Conservation (phyloP, 2,329 filamentous ascomycete species). For the Exophiala calicioides region DNA sequence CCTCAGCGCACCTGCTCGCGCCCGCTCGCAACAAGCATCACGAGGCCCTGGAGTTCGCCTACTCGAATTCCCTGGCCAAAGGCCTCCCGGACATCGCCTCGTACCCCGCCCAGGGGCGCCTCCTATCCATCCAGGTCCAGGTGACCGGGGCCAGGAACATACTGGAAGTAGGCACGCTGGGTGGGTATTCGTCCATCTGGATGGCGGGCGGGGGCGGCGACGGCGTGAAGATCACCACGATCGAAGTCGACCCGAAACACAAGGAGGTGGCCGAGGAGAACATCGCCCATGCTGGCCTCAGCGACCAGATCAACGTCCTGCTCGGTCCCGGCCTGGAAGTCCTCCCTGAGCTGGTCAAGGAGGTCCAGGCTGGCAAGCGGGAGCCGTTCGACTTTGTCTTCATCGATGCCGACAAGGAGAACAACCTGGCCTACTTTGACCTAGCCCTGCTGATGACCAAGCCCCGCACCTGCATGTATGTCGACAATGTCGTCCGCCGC, state of each 20-base stretch:
- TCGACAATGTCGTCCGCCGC: constrained; percentile 54
- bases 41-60: constrained; percentile 35
- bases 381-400: constrained; percentile 54
- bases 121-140: constrained; percentile 43
- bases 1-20: constrained; percentile 20
- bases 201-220: constrained; percentile 45
- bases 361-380: constrained; percentile 43
- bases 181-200: constrained; percentile 57
- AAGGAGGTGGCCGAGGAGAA: constrained; percentile 52
- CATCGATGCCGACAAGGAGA: constrained; percentile 55
- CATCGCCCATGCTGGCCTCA: constrained; percentile 42
- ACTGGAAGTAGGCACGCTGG: constrained; percentile 59
- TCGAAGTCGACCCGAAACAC: constrained; percentile 53
- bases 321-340: constrained; percentile 50
- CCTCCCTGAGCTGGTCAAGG: constrained; percentile 42
- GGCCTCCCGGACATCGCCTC: constrained; percentile 44
- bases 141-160: constrained; percentile 41
- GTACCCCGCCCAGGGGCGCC: constrained; percentile 40
- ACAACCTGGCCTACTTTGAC: constrained; percentile 54
- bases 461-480: constrained; percentile 46
- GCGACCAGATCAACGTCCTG: constrained; percentile 46
- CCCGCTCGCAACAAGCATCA: constrained; percentile 29
- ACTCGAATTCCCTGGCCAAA: constrained; percentile 36
- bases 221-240: constrained; percentile 48
- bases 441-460: constrained; percentile 45